Percentiles rank a stretch among this genome's conserved stretches.
phyloP scores from a whole-genome alignment of 2,329 filamentous ascomycete species.

The Eutypella sp. region DNA sequence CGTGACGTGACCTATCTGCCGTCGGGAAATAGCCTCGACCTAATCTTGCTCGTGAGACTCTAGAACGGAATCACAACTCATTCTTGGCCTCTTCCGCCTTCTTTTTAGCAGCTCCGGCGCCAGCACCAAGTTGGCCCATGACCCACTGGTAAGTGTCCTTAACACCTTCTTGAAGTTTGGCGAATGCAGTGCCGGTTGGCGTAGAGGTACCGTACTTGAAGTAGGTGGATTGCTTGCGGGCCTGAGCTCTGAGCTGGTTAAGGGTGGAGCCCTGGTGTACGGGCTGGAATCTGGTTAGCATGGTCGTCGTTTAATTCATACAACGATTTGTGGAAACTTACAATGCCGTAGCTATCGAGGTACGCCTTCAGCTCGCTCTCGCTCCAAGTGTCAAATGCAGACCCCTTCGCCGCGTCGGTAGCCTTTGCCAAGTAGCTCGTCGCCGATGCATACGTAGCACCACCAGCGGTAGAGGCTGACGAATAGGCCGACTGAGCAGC shows the following conservation, averaged over 20 bases:
- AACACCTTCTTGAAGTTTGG: constrained; percentile 52
- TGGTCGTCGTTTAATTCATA: constrained; percentile 19
- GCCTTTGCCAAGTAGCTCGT: constrained; percentile 66
- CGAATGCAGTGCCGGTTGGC: constrained; percentile 60
- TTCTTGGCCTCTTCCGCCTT: constrained; percentile 41
- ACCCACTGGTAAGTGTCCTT: constrained; percentile 48
- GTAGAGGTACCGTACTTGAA: constrained; percentile 70
- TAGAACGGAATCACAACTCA: constrained; percentile 39
- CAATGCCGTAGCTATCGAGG: constrained; percentile 72
- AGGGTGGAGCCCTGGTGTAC: constrained; percentile 62
- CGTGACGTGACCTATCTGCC: not conserved
- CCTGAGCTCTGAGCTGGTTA: constrained; percentile 66
- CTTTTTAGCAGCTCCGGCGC: constrained; percentile 43
- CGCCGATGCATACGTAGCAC: constrained; percentile 57
- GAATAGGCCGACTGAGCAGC: constrained; percentile 58
- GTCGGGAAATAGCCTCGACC: not conserved
- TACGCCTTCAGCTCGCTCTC: constrained; percentile 71
- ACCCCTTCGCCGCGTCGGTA: constrained; percentile 60
- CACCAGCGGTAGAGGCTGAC: constrained; percentile 55
- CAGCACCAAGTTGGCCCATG: constrained; percentile 41
- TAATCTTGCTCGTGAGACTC: not conserved
- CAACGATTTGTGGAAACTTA: constrained; percentile 23
- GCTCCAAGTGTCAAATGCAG: constrained; percentile 68
- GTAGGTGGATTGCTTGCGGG: constrained; percentile 68
- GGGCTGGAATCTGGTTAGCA: constrained; percentile 26